Percentiles rank a stretch among this genome's conserved stretches.
Evolutionary conservation across 2,329 filamentous ascomycete species (phyloP).

Genomic region (Clonostachys rhizophaga): DNA sequence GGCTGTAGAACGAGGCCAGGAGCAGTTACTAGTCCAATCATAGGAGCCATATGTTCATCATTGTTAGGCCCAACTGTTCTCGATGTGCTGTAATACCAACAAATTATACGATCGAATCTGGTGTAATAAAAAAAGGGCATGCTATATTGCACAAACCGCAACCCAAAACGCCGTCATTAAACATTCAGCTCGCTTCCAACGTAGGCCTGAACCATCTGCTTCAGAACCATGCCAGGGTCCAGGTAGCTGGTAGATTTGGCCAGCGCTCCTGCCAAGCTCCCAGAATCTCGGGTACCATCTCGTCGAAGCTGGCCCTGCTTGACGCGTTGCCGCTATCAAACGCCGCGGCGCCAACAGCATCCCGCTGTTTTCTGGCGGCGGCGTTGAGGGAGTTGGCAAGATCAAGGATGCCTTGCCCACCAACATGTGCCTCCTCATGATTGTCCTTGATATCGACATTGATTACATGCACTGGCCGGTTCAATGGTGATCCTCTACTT

Average conservation of each 20-base stretch:
- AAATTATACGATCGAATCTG: no score
- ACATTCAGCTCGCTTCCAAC: no score
- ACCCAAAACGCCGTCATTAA: no score
- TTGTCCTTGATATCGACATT: constrained; percentile 99
- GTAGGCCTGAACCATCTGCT: background rate
- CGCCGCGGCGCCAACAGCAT: constrained; percentile 53
- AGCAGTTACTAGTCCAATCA: no score
- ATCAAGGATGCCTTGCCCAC: constrained; percentile 87
- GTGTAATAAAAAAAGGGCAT: no score
- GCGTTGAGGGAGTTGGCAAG: constrained; percentile 81
- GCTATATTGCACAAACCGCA: no score
- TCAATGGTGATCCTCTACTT: constrained; percentile 78
- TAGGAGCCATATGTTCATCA: no score
- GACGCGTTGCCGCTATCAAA: constrained; percentile 68
- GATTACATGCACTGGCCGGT: constrained; percentile 93
- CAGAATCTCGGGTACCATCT: constrained; percentile 86
- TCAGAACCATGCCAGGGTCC: constrained; percentile 95
- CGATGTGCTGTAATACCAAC: no score
- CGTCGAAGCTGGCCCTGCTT: constrained; percentile 77
- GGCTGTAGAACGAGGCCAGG: no score
- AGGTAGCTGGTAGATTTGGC: constrained; percentile 85
- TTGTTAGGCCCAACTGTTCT: no score
- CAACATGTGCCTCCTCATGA: constrained; percentile 90
- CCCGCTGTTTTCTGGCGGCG: constrained; percentile 73
- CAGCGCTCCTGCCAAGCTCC: constrained; percentile 92